These are phyloP conservation scores for Phytopythium mirpurense DNA, from an alignment of 352 stramenopile species.

Conservation along the genomic window DNA sequence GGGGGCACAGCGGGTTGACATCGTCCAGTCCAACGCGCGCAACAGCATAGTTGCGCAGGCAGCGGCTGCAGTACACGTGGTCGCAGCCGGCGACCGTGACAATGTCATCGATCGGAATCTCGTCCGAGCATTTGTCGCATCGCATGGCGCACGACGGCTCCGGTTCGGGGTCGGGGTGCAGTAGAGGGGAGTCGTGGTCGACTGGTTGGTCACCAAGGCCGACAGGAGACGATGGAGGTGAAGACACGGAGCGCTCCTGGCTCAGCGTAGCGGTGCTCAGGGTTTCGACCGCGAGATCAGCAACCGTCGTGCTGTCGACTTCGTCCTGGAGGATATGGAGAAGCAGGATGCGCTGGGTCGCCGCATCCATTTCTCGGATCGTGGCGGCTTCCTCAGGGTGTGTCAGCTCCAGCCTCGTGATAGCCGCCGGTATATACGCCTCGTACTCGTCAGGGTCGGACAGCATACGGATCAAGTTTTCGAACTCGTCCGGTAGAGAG, in stretches of 20 bases:
- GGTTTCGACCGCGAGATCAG: not conserved
- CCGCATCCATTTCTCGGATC: slow-evolving; percentile 1
- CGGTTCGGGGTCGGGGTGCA: not conserved
- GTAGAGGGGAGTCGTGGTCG: not conserved
- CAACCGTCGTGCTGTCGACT: not conserved
- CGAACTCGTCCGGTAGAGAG: not conserved
- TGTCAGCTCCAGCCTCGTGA: not conserved
- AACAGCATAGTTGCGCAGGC: slow-evolving; percentile 1
- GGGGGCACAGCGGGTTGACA: not conserved
- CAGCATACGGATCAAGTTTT: not conserved
- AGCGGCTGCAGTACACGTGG: not conserved
- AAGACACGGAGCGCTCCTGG: not conserved
- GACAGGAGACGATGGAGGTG: not conserved
- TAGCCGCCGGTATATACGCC: not conserved
- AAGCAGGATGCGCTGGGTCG: not conserved
- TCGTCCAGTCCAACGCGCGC: not conserved
- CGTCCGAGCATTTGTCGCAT: not conserved
- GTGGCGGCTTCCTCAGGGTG: not conserved
- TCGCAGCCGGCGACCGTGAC: not conserved
- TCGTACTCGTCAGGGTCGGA: not conserved
- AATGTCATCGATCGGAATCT: not conserved
- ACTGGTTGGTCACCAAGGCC: not conserved
- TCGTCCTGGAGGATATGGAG: not conserved
- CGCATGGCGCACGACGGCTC: not conserved
- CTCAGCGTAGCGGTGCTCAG: not conserved